phyloP scores from a whole-genome alignment of 2,329 filamentous ascomycete species.

The Aspergillus tanneri region DNA sequence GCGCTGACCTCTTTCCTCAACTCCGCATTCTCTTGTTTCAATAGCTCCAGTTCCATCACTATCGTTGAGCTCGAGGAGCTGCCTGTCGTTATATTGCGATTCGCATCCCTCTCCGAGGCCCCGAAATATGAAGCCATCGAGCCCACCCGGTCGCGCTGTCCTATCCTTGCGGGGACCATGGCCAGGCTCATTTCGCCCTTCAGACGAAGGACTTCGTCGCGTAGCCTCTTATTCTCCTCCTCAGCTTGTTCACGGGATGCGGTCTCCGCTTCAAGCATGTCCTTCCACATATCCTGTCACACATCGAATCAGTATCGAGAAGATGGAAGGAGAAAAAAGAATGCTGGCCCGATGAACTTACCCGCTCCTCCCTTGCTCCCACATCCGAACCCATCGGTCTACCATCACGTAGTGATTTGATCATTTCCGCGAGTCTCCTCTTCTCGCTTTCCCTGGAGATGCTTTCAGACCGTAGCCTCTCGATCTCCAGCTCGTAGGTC shows the following conservation, averaged over 20 bases:
- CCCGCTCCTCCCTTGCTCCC: constrained; percentile 50
- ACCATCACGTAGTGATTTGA: constrained; percentile 62
- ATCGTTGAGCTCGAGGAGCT: constrained; percentile 66
- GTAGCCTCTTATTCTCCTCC: constrained; percentile 78
- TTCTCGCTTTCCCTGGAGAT: constrained; percentile 81
- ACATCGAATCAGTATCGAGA: constrained; percentile 18
- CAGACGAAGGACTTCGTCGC: constrained; percentile 78
- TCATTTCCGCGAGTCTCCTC: constrained; percentile 77
- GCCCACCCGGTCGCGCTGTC: constrained; percentile 34
- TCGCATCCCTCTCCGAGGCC: constrained; percentile 35
- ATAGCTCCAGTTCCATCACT: constrained; percentile 78
- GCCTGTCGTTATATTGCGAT: constrained; percentile 47
- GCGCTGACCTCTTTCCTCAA: constrained; percentile 88
- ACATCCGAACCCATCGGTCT: constrained; percentile 50
- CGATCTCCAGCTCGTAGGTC: constrained; percentile 78
- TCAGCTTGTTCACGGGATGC: constrained; percentile 85
- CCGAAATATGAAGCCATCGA: constrained; percentile 42
- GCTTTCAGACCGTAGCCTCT: constrained; percentile 74
- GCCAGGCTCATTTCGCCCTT: constrained; percentile 43
- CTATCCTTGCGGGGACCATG: constrained; percentile 30
- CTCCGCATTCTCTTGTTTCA: constrained; percentile 90
- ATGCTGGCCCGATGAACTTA: constrained; percentile 28
- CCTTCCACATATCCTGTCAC: constrained; percentile 81
- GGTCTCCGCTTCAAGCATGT: constrained; percentile 88
- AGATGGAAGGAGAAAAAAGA: background rate